Conservation (phyloP, 176 grass and related monocot species). For the Eleusine coracana region DNA sequence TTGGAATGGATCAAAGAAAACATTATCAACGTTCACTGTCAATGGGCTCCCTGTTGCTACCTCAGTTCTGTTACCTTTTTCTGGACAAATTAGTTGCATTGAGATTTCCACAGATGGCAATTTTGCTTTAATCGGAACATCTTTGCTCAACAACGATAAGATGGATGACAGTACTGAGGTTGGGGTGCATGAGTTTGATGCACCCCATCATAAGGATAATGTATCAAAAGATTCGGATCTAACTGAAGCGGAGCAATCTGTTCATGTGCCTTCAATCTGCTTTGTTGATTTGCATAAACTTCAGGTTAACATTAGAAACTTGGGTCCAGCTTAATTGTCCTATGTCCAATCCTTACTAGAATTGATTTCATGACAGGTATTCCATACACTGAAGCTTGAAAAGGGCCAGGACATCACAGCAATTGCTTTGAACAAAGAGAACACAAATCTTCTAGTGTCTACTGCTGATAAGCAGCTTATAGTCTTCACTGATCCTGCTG, state of each 20-base stretch:
- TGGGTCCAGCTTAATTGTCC: constrained; percentile 7
- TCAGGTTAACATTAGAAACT: constrained; percentile 60
- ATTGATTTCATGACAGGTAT: constrained; percentile 58
- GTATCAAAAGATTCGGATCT: constrained; percentile 17
- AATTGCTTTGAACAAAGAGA: constrained; percentile 89
- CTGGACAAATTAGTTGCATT: constrained; percentile 83
- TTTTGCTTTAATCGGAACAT: constrained; percentile 76
- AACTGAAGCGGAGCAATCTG: constrained; percentile 45
- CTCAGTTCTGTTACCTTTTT: constrained; percentile 66
- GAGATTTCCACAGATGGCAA: constrained; percentile 86
- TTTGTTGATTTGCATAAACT: constrained; percentile 92
- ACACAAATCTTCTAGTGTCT: constrained; percentile 92
- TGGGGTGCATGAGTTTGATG: constrained; percentile 32
- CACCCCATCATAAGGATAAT: constrained; percentile 30
- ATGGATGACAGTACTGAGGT: constrained; percentile 40
- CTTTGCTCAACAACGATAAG: constrained; percentile 57
- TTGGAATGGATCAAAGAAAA: constrained; percentile 85
- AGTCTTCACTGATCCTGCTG: constrained; percentile 90
- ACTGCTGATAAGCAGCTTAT: constrained; percentile 87
- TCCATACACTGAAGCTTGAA: constrained; percentile 65
- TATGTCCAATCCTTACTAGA: constrained; percentile 29
- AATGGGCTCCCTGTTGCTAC: constrained; percentile 83
- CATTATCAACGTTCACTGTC: constrained; percentile 86
- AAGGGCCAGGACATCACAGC: constrained; percentile 76
- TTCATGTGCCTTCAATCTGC: constrained; percentile 87